phyloP scores from a whole-genome alignment of 2,329 filamentous ascomycete species.

The Aspergillus neoniger region DNA sequence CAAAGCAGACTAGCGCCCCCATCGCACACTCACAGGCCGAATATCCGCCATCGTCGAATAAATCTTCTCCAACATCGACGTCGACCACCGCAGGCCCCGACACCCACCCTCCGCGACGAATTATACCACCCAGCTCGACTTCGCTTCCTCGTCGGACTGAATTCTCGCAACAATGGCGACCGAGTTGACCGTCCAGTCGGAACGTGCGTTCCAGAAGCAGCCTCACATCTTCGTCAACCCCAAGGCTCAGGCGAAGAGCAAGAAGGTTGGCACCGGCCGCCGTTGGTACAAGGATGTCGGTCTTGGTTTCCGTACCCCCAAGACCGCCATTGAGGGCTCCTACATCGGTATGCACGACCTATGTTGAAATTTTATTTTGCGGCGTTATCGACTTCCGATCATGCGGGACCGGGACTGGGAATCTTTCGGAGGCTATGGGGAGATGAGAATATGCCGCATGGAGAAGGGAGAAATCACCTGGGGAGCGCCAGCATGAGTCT shows the following conservation, averaged over 20 bases:
- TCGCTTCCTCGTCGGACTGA: slow-evolving; percentile 48
- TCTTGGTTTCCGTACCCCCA: slow-evolving; percentile 98
- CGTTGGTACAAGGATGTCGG: slow-evolving; percentile 99
- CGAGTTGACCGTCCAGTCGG: slow-evolving; percentile 99
- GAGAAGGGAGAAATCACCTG: neutral
- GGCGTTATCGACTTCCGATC: slow-evolving; percentile 21
- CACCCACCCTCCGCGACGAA: slow-evolving; percentile 36
- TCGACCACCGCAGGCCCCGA: slow-evolving; percentile 37
- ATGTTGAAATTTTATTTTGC: slow-evolving; percentile 23
- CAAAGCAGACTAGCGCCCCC: slow-evolving; percentile 32
- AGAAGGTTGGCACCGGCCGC: slow-evolving; percentile 83
- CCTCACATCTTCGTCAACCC: slow-evolving; percentile 99
- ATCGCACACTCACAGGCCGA: slow-evolving; percentile 42
- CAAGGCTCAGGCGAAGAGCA: slow-evolving; percentile 83
- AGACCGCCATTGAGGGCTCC: slow-evolving; percentile 95
- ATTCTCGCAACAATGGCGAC: slow-evolving; percentile 79
- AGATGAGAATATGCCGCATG: slow-evolving; percentile 17
- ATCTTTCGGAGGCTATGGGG: slow-evolving; percentile 16
- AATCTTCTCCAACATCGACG: slow-evolving; percentile 47
- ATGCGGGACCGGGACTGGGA: slow-evolving; percentile 14
- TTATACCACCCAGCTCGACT: slow-evolving; percentile 38
- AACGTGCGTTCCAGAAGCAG: slow-evolving; percentile 99
- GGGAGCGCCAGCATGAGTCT: neutral
- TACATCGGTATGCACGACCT: slow-evolving; percentile 86
- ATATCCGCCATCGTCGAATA: slow-evolving; percentile 38